Evolutionary conservation across 164 flowering plant genomes (phyloP), one percentile per base, ranked within the genome.

Genomic region (Nymphaea colorata): DNA sequence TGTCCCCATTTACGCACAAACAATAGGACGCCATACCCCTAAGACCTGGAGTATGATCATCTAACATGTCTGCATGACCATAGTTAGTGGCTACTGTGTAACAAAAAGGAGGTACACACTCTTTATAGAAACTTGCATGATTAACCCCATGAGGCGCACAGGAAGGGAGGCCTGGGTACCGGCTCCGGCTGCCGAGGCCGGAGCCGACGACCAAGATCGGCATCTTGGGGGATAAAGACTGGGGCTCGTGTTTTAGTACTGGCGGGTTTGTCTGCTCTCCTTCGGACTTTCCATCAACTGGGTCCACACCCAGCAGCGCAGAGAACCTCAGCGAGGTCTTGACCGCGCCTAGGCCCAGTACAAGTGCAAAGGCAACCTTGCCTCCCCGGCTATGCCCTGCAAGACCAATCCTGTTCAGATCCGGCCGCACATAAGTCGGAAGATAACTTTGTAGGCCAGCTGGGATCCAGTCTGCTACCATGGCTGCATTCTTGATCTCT

Each of bases 341-440:
- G 25, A 72, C 57, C 69, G 79, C 83, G n/a, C 51, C 61, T 8
- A 61, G 4, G 64, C 64, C 64, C 0, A 87, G 69, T n/a, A 89
- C 92, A 0, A 87, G 73, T 1, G 88, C 92, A 68, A 93, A 90
- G 8, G 96, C 93, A 0, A 76, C 80, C 76, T 93, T 93, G 63
- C 94, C 98, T 3, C 98, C 96, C 0, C 96, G 82, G 63, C 92
- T 89, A 57, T 91, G 98, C 70, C 96, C 98, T 0, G 91, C 79
- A 3, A 91, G 72, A 36, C 75, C 89, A 7, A 88, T 77, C 71
- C 86, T 86, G 67, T 10, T 67, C 43, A 86, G 68, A 69, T 81
- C 74, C 25, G 88, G 82, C 2, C 65, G 63, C 4, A 89, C 83
- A 4, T 66, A 42, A 0, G 77, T 61, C 45, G 95, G 97, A 59